phyloP scores from a whole-genome alignment of 2,329 filamentous ascomycete genomes.

The Emmonsiellopsis sp. region DNA sequence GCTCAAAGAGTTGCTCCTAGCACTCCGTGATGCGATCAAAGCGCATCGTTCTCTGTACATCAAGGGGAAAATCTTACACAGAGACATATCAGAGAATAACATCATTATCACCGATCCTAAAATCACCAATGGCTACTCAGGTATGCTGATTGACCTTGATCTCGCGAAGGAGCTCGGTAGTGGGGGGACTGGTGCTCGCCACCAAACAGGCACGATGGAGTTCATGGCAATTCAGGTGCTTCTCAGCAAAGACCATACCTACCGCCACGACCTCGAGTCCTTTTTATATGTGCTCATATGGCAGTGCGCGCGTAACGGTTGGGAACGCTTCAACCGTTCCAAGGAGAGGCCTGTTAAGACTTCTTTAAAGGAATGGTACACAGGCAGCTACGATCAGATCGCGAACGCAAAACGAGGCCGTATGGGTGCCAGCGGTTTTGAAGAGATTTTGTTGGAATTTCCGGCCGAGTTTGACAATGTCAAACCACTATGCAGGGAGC shows the following conservation, averaged over 20 bases:
- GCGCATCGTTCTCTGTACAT: too few relatives aligned
- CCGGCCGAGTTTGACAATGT: conserved; percentile 13
- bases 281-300: conserved; percentile 22
- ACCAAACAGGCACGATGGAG: conserved; percentile 11
- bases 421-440: conserved; percentile 15
- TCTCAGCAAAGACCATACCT: conserved; percentile 21
- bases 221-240: conserved; percentile 28
- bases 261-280: conserved; percentile 22
- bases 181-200: background rate
- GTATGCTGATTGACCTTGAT: conserved; percentile 27
- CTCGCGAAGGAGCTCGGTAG: conserved; percentile 18
- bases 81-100: too few relatives aligned
- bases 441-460: conserved; percentile 16
- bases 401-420: too few relatives aligned
- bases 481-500: conserved; percentile 14
- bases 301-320: background rate
- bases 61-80: too few relatives aligned
- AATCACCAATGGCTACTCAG: conserved; percentile 8
- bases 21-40: too few relatives aligned
- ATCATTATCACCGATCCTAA: too few relatives aligned
- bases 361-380: too few relatives aligned
- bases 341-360: too few relatives aligned
- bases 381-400: too few relatives aligned
- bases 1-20: too few relatives aligned
- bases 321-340: too few relatives aligned